Base-by-base conservation (phyloP, 23 red algal species). In the Gracilaria domingensis region DNA sequence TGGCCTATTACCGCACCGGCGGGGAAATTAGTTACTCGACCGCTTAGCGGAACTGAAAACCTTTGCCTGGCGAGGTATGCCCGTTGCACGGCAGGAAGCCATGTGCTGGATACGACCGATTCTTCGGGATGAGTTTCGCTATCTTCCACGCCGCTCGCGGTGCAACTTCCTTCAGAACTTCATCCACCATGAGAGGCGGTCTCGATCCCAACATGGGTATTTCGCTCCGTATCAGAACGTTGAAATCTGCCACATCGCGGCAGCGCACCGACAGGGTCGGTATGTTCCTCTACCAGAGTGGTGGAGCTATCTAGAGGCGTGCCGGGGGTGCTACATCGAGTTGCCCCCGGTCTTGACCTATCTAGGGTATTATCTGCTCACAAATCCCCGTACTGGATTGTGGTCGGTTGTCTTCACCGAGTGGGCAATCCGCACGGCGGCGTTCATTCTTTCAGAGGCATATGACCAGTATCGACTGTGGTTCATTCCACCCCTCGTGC, bases 191-290 rank as follows among this genome's bases (percentile, higher is more conserved):
- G 73, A 78, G 18, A 36, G 37, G 17, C 34, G 36, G 4, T 23
- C 11, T 12, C 9, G 73, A 2, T 37, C 73, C 40, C 73, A 38
- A 50, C 12, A 12, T 21, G 73, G 73, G 48, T 54, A 50, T 54
- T 39, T 81, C 14, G 76, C 47, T 13, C 76, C 76, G 34, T 81
- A 81, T 32, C 59, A 49, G 65, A 72, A 86, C 30, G 25, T 56
- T 0, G 17, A 86, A 45, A 67, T 86, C 13, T 12, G 51, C 11
- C 37, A 37, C 37, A 53, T 86, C 29, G 26, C 35, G 8, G 7
- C 38, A 40, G 25, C 35, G 12, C 18, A 18, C 12, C 83, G 59
- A 45, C 40, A 35, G n/a, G 29, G 40, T 23, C 66, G 34, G 38
- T 86, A 86, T 54, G 39, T 86, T 23, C 25, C 38, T 12, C 17